phyloP scores from a whole-genome alignment of 2,329 filamentous ascomycete species.

The Coniochaeta sp. region DNA sequence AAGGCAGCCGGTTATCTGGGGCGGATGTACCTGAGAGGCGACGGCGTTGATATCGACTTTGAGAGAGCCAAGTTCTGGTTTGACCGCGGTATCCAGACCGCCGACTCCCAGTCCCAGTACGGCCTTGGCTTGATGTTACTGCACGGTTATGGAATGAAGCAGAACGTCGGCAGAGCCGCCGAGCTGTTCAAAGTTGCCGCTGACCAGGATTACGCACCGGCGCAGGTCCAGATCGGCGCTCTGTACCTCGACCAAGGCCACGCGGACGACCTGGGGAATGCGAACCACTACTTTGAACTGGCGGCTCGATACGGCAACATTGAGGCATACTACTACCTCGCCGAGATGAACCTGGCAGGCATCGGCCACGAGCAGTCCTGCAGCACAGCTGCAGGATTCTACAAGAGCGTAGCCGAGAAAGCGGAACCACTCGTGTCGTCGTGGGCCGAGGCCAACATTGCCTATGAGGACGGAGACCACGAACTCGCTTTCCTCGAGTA shows the following conservation, averaged over 20 bases:
- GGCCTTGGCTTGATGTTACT: slow-evolving; percentile 78
- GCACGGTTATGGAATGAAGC: slow-evolving; percentile 61
- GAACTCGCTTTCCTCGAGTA: slow-evolving; percentile 76
- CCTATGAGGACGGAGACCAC: slow-evolving; percentile 70
- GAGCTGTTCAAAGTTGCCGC: slow-evolving; percentile 72
- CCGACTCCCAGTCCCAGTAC: slow-evolving; percentile 79
- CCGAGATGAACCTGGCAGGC: slow-evolving; percentile 76
- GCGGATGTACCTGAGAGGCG: slow-evolving; percentile 82
- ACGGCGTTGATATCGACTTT: slow-evolving; percentile 74
- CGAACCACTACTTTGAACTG: slow-evolving; percentile 80
- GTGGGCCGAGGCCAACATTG: slow-evolving; percentile 75
- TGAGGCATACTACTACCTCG: slow-evolving; percentile 87
- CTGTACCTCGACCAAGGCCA: slow-evolving; percentile 80
- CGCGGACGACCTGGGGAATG: slow-evolving; percentile 62
- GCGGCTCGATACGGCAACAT: slow-evolving; percentile 77
- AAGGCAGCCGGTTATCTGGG: slow-evolving; percentile 85
- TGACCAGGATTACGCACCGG: slow-evolving; percentile 71
- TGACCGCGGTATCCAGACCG: slow-evolving; percentile 65
- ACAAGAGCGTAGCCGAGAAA: slow-evolving; percentile 71
- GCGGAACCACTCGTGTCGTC: slow-evolving; percentile 68
- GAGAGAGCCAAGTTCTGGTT: slow-evolving; percentile 76
- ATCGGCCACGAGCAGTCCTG: slow-evolving; percentile 76
- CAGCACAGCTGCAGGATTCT: slow-evolving; percentile 69
- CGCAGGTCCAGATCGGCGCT: slow-evolving; percentile 75
- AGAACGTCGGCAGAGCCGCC: slow-evolving; percentile 65